Base-by-base conservation (phyloP, 352 stramenopile genomes). In the Phytopythium cucurbitacearum region DNA sequence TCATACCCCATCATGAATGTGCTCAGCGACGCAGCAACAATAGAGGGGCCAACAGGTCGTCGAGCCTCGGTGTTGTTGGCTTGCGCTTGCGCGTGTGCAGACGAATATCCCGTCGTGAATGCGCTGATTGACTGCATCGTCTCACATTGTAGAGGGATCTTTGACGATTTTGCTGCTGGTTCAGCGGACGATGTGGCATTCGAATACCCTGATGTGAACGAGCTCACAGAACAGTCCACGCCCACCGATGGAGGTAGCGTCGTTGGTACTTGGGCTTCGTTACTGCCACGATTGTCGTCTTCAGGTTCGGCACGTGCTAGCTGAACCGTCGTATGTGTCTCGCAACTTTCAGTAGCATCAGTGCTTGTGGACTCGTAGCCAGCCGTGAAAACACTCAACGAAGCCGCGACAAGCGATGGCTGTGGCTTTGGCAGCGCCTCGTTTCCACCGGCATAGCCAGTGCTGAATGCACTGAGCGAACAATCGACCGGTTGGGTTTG, bases 381-480 rank as follows among this genome's bases (percentile, higher is more conserved):
- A 3, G 44, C 34, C 21, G 62, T 73, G 33, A 67, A 73, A 1
- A 48, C 28, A 37, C 53, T 70, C 28, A 70, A 35, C 7, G 59
- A 67, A 1, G 28, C 49, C 11, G 40, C 40, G 4, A 67, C 60
- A 8, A n/a, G 3, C 8, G 15, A 3, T 41, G 13, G 35, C 32
- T 36, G 2, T 38, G 39, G 15, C 6, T 10, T 4, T 5, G 7
- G 36, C 12, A 51, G 15, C 4, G 33, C 13, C 33, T 32, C 13
- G 8, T 12, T 8, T 0, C 9, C 16, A 7, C 38, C 39, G 8
- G 44, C 7, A 35, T 71, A 75, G 0, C 64, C 70, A 7, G 40
- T 58, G 28, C 60, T 76, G 37, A 83, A 81, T 1, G 57, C 48
- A 9, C 73, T 83, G 2, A 83, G 46, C 1, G 73, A 83, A 13